A percentile compares a stretch with the other conserved stretches of the same genome.
phyloP scores from a whole-genome alignment of 148 eudicot genomes.

The Nepenthes gracilis region DNA sequence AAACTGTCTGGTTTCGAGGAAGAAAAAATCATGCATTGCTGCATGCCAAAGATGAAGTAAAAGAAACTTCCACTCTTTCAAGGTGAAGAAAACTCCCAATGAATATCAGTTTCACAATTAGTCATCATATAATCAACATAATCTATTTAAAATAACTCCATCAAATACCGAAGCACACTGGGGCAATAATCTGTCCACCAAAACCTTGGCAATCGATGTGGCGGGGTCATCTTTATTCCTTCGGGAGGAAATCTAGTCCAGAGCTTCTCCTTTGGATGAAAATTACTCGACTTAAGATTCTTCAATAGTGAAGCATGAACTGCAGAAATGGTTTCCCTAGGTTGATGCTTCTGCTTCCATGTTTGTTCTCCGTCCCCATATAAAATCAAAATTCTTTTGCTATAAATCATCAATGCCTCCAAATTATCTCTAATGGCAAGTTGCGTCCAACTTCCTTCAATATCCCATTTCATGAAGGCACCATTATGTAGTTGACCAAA shows the following conservation, averaged over 20 bases:
- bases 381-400: conserved; percentile 8
- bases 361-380: neutral
- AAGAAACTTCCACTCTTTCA: conserved; percentile 97
- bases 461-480: conserved; percentile 2
- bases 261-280: conserved; percentile 62
- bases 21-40: too few relatives aligned
- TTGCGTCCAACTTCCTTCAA: conserved; percentile 18
- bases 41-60: conserved; percentile 28
- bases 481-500: too few relatives aligned
- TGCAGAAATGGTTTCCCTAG: conserved; percentile 56
- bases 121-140: conserved; percentile 97
- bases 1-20: too few relatives aligned
- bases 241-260: conserved; percentile 94
- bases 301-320: conserved; percentile 49
- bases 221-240: conserved; percentile 77
- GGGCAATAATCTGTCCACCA: conserved; percentile 98
- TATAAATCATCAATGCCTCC: conserved; percentile 7
- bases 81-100: conserved; percentile 86
- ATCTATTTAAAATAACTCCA: conserved; percentile 85
- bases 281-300: conserved; percentile 32
- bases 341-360: conserved; percentile 35
- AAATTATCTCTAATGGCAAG: conserved; percentile 48
- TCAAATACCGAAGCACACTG: conserved; percentile 82
- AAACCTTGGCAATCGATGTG: conserved; percentile 74
- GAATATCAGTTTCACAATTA: conserved; percentile 77